phyloP scores from a whole-genome alignment of 306 rosid genomes.

The Acacia melanoxylon region DNA sequence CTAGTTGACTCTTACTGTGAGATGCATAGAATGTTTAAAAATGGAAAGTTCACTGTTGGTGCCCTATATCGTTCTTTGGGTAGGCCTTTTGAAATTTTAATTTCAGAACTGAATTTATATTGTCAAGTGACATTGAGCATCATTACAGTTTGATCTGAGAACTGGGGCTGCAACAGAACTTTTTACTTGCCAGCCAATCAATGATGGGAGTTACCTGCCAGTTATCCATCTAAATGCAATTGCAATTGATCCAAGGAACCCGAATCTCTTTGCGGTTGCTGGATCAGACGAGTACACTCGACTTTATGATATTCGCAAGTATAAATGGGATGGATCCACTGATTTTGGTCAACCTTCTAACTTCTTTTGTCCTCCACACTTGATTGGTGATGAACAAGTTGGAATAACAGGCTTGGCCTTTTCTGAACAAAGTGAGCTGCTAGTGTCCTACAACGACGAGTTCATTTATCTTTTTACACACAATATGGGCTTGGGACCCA shows the following conservation, averaged over 20 bases:
- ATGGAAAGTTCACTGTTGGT: background rate
- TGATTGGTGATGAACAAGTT: conserved; percentile 59
- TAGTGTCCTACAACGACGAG: conserved; percentile 83
- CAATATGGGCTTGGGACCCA: conserved; percentile 84
- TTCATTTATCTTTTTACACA: conserved; percentile 76
- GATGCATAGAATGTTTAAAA: conserved; percentile 1
- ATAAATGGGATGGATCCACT: conserved; percentile 73
- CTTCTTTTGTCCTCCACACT: conserved; percentile 77
- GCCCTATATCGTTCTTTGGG: background rate
- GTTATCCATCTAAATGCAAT: conserved; percentile 73
- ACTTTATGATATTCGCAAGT: conserved; percentile 85
- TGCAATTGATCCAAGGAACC: conserved; percentile 93
- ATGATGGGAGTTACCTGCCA: conserved; percentile 46
- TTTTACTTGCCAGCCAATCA: conserved; percentile 69
- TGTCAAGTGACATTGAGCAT: conserved; percentile 34
- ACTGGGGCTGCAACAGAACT: conserved; percentile 65
- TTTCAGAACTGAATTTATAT: background rate
- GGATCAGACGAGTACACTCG: conserved; percentile 83
- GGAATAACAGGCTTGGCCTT: conserved; percentile 97
- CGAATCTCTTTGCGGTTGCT: conserved; percentile 84
- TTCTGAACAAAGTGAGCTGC: conserved; percentile 92
- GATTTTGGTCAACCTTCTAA: conserved; percentile 66
- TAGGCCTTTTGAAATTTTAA: background rate
- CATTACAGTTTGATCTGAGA: conserved; percentile 90
- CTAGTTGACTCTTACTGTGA: conserved; percentile 10